Base-by-base conservation (phyloP, 768 basidiomycete species). In the Amanita thiersii region DNA sequence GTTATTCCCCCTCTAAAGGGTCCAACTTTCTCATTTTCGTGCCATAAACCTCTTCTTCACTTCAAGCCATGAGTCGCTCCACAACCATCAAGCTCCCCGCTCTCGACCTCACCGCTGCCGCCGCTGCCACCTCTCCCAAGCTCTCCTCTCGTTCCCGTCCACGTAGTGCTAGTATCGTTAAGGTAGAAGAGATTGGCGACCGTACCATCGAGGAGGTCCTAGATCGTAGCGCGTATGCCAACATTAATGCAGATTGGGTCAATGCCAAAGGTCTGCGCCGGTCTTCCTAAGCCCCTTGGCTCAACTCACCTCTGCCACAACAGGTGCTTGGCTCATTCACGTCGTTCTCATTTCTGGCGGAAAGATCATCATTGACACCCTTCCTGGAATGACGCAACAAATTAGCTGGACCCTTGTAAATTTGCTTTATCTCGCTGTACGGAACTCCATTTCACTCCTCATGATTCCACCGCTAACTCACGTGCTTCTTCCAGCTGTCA, bases 271-370 rank as follows among this genome's bases (percentile, higher is more conserved):
- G 90, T 86, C n/a, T 9, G 38, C 39, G n/a, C 41, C 5, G 23
- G 32, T 37, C 11, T 33, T 49, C 26, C 24, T 23, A 4, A 20
- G 38, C 14, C 15, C 5, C 26, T 32, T 1, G 19, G 18, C n/a
- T 28, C 26, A 28, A 15, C 23, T 42, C 21, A 40, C 5, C n/a
- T 12, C n/a, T 5, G 4, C 23, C 14, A 11, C 21, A n/a, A 3
- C 52, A 98, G 94, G 96, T 45, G 93, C 96, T 51, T 99, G 96
- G 96, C 65, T 94, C 52, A 97, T 99, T 46, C 96, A 99, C 59
- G 78, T 93, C 42, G 82, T 98, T 29, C 79, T 99, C 56, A 91
- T 99, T 53, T 71, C 86, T 40, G 63, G 77, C 17, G 91, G 88
- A 43, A 99, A 98, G 66, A 75, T 98, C 49, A 73, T 93, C 52